These are phyloP conservation scores for Castanea mollissima DNA, from an alignment of 306 rosid species.

Conservation along the genomic window DNA sequence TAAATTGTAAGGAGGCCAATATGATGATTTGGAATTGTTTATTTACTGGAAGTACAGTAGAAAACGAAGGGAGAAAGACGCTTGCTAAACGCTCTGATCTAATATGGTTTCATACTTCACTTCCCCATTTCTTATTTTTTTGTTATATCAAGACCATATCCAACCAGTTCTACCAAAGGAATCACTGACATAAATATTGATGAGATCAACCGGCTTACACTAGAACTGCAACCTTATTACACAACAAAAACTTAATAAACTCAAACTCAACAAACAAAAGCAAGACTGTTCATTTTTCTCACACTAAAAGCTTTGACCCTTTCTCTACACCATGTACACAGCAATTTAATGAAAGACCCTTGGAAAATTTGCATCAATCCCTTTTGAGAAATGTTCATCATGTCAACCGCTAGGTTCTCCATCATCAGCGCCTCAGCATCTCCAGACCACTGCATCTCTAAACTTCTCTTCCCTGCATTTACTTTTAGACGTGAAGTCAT, in stretches of 20 bases:
- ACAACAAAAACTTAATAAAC: background rate
- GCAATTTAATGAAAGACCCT: background rate
- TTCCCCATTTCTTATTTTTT: no score
- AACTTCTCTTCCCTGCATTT: slow-evolving; percentile 32
- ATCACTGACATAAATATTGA: background rate
- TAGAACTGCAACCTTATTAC: background rate
- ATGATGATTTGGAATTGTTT: background rate
- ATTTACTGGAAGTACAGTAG: no score
- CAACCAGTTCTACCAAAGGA: background rate
- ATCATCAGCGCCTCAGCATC: slow-evolving; percentile 47
- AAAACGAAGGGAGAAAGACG: no score
- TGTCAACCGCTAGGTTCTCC: slow-evolving; percentile 46
- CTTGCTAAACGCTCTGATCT: no score
- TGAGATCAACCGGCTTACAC: background rate
- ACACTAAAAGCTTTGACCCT: background rate
- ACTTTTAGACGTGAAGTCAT: background rate
- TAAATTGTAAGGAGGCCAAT: background rate
- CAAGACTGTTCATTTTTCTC: background rate
- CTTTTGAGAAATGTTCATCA: slow-evolving; percentile 32
- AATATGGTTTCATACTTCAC: no score
- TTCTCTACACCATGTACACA: background rate
- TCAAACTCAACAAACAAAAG: background rate
- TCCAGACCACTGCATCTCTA: slow-evolving; percentile 20
- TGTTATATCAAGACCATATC: background rate
- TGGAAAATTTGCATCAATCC: background rate